Conservation (phyloP, 2,329 filamentous ascomycete genomes). For the Triangularia setosa region DNA sequence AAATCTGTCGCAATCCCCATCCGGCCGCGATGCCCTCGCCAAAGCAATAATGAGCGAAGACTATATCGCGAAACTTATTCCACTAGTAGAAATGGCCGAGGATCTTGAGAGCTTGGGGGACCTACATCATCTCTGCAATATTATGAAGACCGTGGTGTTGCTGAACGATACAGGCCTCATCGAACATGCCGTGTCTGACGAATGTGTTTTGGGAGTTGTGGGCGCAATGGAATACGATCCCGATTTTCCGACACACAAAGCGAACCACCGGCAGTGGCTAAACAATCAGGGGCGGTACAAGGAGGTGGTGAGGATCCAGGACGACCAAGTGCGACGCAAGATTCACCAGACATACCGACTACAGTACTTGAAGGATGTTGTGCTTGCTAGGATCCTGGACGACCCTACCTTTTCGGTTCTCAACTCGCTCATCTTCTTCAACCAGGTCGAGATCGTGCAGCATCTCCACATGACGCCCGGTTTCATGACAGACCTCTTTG, state of each 20-base stretch:
- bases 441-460: constrained; percentile 96
- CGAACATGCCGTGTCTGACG: constrained; percentile 86
- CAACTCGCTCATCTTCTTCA: constrained; percentile 97
- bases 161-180: constrained; percentile 95
- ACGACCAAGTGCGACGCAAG: constrained; percentile 75
- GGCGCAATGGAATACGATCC: constrained; percentile 97
- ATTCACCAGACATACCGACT: constrained; percentile 95
- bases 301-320: constrained; percentile 90
- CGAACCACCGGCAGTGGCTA: constrained; percentile 92
- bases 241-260: constrained; percentile 95
- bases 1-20: constrained; percentile 66
- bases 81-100: constrained; percentile 82
- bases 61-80: constrained; percentile 83
- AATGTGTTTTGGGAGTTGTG: constrained; percentile 85
- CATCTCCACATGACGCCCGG: constrained; percentile 78
- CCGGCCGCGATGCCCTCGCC: constrained; percentile 77
- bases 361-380: constrained; percentile 97
- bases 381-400: constrained; percentile 90
- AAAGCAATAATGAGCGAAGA: constrained; percentile 83
- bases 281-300: constrained; percentile 87
- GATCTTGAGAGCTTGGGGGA: constrained; percentile 84
- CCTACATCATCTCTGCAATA: constrained; percentile 88
- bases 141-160: constrained; percentile 94
- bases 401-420: constrained; percentile 97
- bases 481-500: constrained; percentile 83